Evolutionary conservation across 352 stramenopile genomes (phyloP).

Genomic region (Phytophthora pini): DNA sequence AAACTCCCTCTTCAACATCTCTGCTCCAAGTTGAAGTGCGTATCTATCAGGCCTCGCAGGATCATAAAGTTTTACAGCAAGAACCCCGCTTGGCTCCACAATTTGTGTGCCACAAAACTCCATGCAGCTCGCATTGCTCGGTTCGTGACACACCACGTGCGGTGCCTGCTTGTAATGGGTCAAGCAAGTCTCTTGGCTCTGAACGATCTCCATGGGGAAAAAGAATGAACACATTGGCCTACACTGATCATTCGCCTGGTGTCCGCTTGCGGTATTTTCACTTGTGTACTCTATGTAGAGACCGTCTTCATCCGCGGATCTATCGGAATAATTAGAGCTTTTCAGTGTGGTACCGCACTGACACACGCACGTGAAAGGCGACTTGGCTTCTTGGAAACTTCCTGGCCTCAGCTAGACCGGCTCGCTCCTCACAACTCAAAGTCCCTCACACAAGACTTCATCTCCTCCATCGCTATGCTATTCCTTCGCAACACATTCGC

Average conservation of each 20-base stretch:
- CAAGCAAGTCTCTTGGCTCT: not conserved
- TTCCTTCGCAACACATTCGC: constrained; percentile 4
- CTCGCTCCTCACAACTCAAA: constrained; percentile 26
- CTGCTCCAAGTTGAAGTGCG: constrained; percentile 9
- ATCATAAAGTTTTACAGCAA: not conserved
- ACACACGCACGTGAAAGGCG: constrained; percentile 12
- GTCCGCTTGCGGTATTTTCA: constrained; percentile 7
- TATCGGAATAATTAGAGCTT: constrained; percentile 8
- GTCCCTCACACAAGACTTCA: not conserved
- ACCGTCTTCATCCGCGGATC: constrained; percentile 5
- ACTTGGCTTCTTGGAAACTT: constrained; percentile 20
- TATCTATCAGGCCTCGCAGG: constrained; percentile 14
- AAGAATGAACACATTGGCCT: not conserved
- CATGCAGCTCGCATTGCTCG: no score
- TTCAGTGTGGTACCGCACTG: constrained; percentile 11
- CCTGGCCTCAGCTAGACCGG: constrained; percentile 8
- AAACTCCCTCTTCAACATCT: not conserved
- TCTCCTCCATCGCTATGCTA: constrained; percentile 14
- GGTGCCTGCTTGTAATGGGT: constrained; percentile 7
- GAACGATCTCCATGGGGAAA: constrained; percentile 9
- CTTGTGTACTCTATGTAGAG: not conserved
- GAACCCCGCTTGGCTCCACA: no score
- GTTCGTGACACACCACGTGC: no score
- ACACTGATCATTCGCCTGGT: not conserved
- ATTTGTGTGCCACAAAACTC: no score